Conservation (phyloP, 1,139 yeast genomes). For the Kurtzmaniella quercitrusa region DNA sequence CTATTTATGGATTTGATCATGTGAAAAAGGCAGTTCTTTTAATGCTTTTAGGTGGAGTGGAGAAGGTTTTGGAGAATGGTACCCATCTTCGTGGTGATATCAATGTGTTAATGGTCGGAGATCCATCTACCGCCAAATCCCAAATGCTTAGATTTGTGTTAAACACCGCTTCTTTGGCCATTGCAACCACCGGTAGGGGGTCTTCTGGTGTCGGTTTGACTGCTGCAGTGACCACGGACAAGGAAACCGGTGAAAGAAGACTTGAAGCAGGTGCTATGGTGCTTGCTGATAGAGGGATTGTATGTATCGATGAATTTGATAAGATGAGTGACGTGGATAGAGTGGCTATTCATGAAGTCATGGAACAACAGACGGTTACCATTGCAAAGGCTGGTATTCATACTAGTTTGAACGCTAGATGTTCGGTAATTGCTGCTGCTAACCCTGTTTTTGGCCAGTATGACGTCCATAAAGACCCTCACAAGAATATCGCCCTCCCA, state of each 20-base stretch:
- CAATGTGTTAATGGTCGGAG: conserved; percentile 95
- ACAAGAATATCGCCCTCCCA: conserved; percentile 92
- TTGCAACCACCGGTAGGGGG: conserved; percentile 98
- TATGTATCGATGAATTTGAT: conserved; percentile 97
- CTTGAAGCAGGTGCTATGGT: conserved; percentile 99
- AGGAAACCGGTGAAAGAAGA: conserved; percentile 95
- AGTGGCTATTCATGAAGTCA: conserved; percentile 98
- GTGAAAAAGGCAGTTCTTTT: conserved; percentile 88
- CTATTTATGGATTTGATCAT: conserved; percentile 89
- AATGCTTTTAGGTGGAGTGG: conserved; percentile 91
- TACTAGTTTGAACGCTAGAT: conserved; percentile 92
- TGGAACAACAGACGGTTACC: conserved; percentile 99
- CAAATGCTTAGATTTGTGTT: conserved; percentile 91
- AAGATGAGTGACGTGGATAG: conserved; percentile 96
- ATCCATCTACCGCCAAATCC: conserved; percentile 97
- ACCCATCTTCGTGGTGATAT: conserved; percentile 98
- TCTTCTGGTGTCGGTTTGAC: conserved; percentile 99
- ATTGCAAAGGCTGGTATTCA: conserved; percentile 99
- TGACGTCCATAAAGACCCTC: conserved; percentile 94
- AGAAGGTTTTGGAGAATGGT: conserved; percentile 90
- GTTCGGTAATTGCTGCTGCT: conserved; percentile 98
- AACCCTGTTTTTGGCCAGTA: conserved; percentile 97
- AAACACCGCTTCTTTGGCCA: conserved; percentile 91
- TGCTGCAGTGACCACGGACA: conserved; percentile 96
- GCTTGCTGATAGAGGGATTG: conserved; percentile 93